These are phyloP conservation scores for Phtheirospermum japonicum DNA, from an alignment of 257 asterid genomes.

Conservation along the genomic window DNA sequence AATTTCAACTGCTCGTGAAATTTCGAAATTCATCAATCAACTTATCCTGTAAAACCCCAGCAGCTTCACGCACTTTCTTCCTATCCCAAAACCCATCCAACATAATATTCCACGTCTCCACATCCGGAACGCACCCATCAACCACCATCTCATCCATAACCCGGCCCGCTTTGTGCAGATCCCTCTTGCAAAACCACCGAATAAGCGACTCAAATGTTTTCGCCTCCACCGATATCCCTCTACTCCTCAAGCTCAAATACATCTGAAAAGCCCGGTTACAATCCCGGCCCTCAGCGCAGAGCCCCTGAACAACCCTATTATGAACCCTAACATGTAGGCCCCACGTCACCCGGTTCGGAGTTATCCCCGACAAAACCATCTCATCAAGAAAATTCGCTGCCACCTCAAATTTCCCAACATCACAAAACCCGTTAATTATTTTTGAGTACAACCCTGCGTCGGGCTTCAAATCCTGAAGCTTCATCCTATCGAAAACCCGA, in stretches of 20 bases:
- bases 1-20: conserved; percentile 29
- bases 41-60: conserved; percentile 45
- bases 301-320: conserved; percentile 65
- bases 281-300: conserved; percentile 40
- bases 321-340: conserved; percentile 78
- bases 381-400: conserved; percentile 92
- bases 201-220: conserved; percentile 57
- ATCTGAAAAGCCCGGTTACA: conserved; percentile 61
- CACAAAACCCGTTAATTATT: conserved; percentile 62
- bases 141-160: conserved; percentile 73
- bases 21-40: conserved; percentile 36
- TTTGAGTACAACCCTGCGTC: conserved; percentile 85
- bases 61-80: conserved; percentile 60
- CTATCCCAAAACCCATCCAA: conserved; percentile 67
- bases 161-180: conserved; percentile 60
- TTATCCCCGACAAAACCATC: conserved; percentile 72
- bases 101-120: conserved; percentile 55
- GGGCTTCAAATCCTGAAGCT: conserved; percentile 89
- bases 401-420: conserved; percentile 50
- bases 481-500: conserved; percentile 80
- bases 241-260: conserved; percentile 60
- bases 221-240: conserved; percentile 76
- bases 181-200: conserved; percentile 50
- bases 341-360: conserved; percentile 83
- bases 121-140: conserved; percentile 74